phyloP scores from a whole-genome alignment of 805 yeast species.

The Candida succiphila region DNA sequence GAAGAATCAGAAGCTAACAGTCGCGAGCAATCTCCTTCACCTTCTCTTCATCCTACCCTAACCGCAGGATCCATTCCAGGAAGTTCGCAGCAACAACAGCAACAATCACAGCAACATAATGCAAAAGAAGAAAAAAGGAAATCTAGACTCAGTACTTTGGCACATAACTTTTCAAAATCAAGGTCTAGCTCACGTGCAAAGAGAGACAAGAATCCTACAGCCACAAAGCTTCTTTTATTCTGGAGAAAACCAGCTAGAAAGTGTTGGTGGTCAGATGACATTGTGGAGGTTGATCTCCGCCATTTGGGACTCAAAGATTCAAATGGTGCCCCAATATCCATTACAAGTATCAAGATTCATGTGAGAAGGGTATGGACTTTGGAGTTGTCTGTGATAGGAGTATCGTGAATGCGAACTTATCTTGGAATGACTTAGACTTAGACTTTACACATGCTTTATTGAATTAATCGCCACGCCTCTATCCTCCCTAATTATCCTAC shows the following conservation, averaged over 20 bases:
- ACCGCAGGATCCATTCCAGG: slow-evolving; percentile 12
- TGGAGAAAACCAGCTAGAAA: slow-evolving; percentile 98
- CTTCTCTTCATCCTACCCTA: slow-evolving; percentile 22
- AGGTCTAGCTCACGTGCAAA: slow-evolving; percentile 25
- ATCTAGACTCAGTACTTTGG: slow-evolving; percentile 53
- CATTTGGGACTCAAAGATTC: slow-evolving; percentile 13
- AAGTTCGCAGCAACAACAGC: too few species aligned
- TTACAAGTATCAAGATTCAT: slow-evolving; percentile 57
- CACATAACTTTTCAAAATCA: slow-evolving; percentile 50
- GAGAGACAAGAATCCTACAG: slow-evolving; percentile 26
- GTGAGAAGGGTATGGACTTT: slow-evolving; percentile 95
- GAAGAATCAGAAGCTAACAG: slow-evolving; percentile 5
- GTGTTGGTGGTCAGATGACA: slow-evolving; percentile 91
- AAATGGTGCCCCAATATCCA: slow-evolving; percentile 17
- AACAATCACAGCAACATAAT: too few species aligned
- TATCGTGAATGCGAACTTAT: slow-evolving; percentile 32
- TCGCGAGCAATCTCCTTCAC: slow-evolving; percentile 18
- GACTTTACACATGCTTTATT: too few species aligned
- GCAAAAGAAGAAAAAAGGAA: slow-evolving; percentile 25
- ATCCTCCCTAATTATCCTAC: too few species aligned
- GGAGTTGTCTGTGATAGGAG: slow-evolving; percentile 85
- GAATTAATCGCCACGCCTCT: too few species aligned
- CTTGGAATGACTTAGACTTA: too few species aligned
- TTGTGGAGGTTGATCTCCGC: slow-evolving; percentile 32
- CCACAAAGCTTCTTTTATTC: slow-evolving; percentile 65